phyloP scores from a whole-genome alignment of 257 asterid species.

The Ilex asprella region DNA sequence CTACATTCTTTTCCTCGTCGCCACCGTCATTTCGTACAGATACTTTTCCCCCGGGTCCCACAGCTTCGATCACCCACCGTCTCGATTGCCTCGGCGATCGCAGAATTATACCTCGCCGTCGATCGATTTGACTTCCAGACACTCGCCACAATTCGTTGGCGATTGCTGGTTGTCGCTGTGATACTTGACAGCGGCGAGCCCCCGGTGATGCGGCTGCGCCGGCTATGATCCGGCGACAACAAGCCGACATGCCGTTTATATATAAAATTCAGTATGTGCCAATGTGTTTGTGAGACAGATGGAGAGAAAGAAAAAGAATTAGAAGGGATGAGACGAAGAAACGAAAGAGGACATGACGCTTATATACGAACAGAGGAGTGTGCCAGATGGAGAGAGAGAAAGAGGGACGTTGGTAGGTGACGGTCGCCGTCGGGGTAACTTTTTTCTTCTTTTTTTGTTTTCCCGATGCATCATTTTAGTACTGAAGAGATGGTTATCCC shows the following conservation, averaged over 20 bases:
- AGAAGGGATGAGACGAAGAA: too few relatives aligned
- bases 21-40: background rate
- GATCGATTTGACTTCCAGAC: background rate
- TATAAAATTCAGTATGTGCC: too few relatives aligned
- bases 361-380: too few relatives aligned
- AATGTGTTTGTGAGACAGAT: too few relatives aligned
- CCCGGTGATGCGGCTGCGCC: background rate
- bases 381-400: too few relatives aligned
- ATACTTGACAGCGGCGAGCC: background rate
- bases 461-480: too few relatives aligned
- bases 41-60: background rate
- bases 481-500: too few relatives aligned
- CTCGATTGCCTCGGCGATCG: background rate
- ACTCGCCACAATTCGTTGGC: background rate
- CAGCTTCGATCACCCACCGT: background rate
- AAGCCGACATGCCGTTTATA: background rate
- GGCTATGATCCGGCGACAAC: background rate
- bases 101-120: background rate
- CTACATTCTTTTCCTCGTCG: constrained; percentile 5
- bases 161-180: background rate
- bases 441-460: too few relatives aligned
- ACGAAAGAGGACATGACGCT: too few relatives aligned
- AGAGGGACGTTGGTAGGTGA: too few relatives aligned
- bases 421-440: too few relatives aligned
- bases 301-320: too few relatives aligned